Conservation (phyloP, 1,139 yeast species). For the Magnusiomyces suaveolens region DNA sequence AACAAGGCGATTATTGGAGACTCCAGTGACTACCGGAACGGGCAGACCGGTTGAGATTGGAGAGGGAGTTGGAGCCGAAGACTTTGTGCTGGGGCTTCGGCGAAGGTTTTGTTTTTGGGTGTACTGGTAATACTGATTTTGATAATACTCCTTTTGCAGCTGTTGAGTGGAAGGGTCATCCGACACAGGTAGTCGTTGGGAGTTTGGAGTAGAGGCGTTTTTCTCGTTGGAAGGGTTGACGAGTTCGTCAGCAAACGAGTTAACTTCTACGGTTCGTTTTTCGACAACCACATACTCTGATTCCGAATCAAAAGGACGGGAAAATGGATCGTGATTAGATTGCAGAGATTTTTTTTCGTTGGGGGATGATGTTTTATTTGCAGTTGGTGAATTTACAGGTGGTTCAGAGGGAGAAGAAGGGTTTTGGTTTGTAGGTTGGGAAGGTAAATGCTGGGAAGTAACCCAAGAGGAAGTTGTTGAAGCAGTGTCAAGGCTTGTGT, state of each 20-base stretch:
- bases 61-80: not conserved
- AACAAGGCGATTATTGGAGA: too few species aligned
- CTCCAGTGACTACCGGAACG: too few species aligned
- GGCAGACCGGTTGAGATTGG: too few species aligned
- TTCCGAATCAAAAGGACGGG: constrained; percentile 39
- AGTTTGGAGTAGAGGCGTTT: not conserved
- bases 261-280: constrained; percentile 87
- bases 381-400: not conserved
- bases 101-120: not conserved
- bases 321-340: not conserved
- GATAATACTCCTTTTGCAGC: constrained; percentile 5
- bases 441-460: not conserved
- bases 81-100: not conserved
- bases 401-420: not conserved
- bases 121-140: constrained; percentile 3
- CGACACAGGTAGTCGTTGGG: too few species aligned
- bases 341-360: not conserved
- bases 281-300: constrained; percentile 91
- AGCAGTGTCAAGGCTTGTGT: not conserved
- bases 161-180: constrained; percentile 11
- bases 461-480: not conserved
- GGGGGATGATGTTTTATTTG: not conserved
- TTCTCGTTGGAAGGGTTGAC: too few species aligned
- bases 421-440: too few species aligned
- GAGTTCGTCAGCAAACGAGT: constrained; percentile 87